Conservation (phyloP, 2,329 filamentous ascomycete genomes). For the Ceratocystis cubensis region DNA sequence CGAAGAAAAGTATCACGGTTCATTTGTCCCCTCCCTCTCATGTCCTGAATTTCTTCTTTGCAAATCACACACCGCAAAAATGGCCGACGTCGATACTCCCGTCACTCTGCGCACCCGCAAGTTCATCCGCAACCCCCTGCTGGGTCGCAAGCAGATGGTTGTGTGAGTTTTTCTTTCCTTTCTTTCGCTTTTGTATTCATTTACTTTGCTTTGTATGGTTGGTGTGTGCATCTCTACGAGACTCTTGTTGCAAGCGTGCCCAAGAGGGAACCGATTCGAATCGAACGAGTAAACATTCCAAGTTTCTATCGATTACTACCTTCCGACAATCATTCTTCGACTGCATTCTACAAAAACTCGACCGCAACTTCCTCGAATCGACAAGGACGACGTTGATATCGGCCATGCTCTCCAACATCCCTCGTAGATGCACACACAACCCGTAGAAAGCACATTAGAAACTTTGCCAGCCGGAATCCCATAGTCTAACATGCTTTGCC, state of each 20-base stretch:
- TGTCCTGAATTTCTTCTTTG: conserved; percentile 11
- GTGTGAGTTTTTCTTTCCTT: conserved; percentile 56
- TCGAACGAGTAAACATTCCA: background rate
- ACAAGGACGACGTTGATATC: no score
- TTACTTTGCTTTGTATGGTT: background rate
- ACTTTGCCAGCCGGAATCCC: background rate
- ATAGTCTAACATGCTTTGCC: conserved; percentile 23
- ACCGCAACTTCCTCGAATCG: background rate
- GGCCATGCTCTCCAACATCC: background rate
- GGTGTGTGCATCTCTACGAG: conserved; percentile 4
- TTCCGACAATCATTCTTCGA: background rate
- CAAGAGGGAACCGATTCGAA: background rate
- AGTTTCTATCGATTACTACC: background rate
- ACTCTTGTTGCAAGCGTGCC: background rate
- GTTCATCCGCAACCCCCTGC: conserved; percentile 99
- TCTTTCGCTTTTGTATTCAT: background rate
- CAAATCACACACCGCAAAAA: conserved; percentile 45
- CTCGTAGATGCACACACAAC: background rate
- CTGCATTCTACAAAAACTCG: background rate
- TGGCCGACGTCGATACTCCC: conserved; percentile 71
- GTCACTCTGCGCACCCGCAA: conserved; percentile 95
- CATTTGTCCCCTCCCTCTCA: conserved; percentile 9
- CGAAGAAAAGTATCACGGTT: conserved; percentile 14
- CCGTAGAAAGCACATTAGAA: background rate
- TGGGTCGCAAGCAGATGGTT: conserved; percentile 99